Evolutionary conservation across 345 rosid species (phyloP), one percentile per base, ranked within the genome.

Genomic region (Excoecaria cochinchinensis): DNA sequence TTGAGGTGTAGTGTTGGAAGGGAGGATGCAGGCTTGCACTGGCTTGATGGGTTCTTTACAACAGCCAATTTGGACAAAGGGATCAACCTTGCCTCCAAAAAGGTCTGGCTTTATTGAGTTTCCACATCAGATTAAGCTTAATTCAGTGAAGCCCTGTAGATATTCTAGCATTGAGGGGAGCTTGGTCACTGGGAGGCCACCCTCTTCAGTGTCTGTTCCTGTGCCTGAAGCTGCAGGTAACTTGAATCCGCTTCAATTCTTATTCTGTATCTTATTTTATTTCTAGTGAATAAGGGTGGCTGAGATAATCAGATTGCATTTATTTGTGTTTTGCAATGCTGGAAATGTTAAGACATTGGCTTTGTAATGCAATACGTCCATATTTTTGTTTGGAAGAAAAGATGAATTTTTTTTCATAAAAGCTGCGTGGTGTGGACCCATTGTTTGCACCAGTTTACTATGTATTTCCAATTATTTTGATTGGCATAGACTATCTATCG

Each of bases 41-140:
- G 91, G 94, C 14, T 78, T 79, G 38, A 87, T 78, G 83, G 90
- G 82, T 78, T 90, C 93, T 81, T 63, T 85, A 78, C 96, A 86
- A 78, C 92, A 87, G 60, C 84, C 88, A 14, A 47, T 81, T 75
- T 73, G 78, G 79, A 77, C 82, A 64, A 87, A 86, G 77, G 77
- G 83, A 61, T 73, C 84, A 25, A 22, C 79, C 58, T 83, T 83
- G 71, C 78, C 82, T 48, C 76, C 79, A 7, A 39, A 76, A 56
- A 78, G 77, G 51, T 82, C 81, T 22, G 67, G 72, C 57, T 38
- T 82, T 53, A 48, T 52, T 60, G 87, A 87, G 39, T 82, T 80
- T 44, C 77, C 90, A 3, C 81, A 75, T 68, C 90, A 85, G 19
- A 4, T 85, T 62, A 86, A 81, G 79, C 70, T 89, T 66, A 82